Base-by-base conservation (phyloP, 345 rosid genomes). In the Hirschfeldia incana region DNA sequence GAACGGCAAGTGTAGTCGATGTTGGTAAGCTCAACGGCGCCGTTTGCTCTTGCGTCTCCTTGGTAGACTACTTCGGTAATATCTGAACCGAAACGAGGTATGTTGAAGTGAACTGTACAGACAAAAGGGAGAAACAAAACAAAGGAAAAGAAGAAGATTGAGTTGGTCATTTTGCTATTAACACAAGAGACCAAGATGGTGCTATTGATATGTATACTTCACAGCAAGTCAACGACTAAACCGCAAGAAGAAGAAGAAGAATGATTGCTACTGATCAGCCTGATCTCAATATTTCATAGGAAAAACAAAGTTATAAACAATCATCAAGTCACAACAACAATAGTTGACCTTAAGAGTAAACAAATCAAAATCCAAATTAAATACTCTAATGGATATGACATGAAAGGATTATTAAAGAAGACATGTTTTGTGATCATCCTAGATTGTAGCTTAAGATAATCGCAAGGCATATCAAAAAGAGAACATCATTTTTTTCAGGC, bases 1-100 rank as follows among this genome's bases (percentile, higher is more conserved):
- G 68, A 3, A 72, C 84, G 76, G 51, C 74, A 26, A 1, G 73
- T 76, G 70, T 44, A 72, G 64, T 0, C 68, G 8, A 70, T 71
- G 74, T 46, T 69, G 66, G 65, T 63, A 36, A 80, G 74, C 58
- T 80, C 83, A n/a, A 80, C 80, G 32, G 46, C 83, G 0, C 64
- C 83, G 21, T 76, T 57, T 17, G 83, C 67, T 27, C 0, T 70
- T 30, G 83, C 80, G 65, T 80, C 83, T 70, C 83, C 83, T 67
- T 65, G 76, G 73, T 75, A 76, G 16, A n/a, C 70, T 21, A 80
- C 60, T 57, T 76, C 61, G 13, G 72, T 6, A 26, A 0, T 5
- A 67, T 75, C 69, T 28, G 73, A 0, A 0, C 61, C 4, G 72
- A 80, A 80, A 70, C 69, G 51, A 37, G 69, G 1, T 61, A 75